Evolutionary conservation across 2,329 filamentous ascomycete species (phyloP).

Genomic region (Hypoxylon sp.): DNA sequence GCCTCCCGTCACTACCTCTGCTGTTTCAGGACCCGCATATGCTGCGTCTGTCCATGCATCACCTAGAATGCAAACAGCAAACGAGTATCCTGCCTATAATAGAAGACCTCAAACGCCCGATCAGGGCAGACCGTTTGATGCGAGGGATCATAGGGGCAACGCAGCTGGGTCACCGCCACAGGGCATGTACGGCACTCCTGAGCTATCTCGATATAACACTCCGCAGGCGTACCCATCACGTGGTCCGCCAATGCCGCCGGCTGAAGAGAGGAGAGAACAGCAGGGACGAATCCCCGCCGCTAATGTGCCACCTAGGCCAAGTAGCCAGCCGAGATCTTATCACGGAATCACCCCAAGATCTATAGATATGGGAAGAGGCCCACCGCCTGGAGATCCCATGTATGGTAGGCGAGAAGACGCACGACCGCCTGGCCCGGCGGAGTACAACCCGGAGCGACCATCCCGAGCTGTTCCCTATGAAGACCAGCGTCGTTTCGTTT

Average conservation of each 20-base stretch:
- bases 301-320: slow-evolving; percentile 63
- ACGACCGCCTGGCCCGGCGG: slow-evolving; percentile 57
- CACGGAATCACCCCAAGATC: slow-evolving; percentile 62
- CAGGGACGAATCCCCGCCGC: slow-evolving; percentile 53
- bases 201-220: slow-evolving; percentile 71
- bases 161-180: slow-evolving; percentile 65
- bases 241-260: slow-evolving; percentile 62
- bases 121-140: slow-evolving; percentile 70
- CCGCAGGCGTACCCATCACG: slow-evolving; percentile 70
- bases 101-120: slow-evolving; percentile 82
- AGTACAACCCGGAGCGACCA: slow-evolving; percentile 69
- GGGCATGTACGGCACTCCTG: slow-evolving; percentile 68
- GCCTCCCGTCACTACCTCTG: slow-evolving; percentile 58
- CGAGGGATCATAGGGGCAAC: slow-evolving; percentile 60
- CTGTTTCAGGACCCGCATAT: slow-evolving; percentile 63
- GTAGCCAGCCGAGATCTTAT: slow-evolving; percentile 68
- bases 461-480: slow-evolving; percentile 65
- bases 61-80: slow-evolving; percentile 70
- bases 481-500: slow-evolving; percentile 66
- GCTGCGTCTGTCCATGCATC: slow-evolving; percentile 68
- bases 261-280: slow-evolving; percentile 63
- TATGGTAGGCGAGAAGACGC: slow-evolving; percentile 68
- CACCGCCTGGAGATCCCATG: slow-evolving; percentile 57
- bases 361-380: slow-evolving; percentile 63
- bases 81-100: slow-evolving; percentile 69